These are phyloP conservation scores for Stagonosporopsis rhizophila DNA, from an alignment of 2,329 filamentous ascomycete genomes.

Conservation along the genomic window DNA sequence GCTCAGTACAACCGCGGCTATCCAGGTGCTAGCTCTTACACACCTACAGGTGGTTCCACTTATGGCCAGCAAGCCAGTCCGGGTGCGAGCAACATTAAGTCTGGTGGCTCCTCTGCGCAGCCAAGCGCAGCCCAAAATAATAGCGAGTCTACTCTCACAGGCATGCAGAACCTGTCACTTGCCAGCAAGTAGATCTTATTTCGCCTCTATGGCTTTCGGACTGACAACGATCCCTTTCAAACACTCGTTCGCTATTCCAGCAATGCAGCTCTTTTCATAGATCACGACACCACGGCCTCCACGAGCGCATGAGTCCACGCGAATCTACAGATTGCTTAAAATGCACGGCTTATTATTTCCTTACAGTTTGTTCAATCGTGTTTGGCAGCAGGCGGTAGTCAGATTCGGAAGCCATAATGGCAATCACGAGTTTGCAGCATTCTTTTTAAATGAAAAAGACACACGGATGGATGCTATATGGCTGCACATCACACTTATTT, in stretches of 20 bases:
- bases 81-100: conserved; percentile 7
- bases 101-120: background rate
- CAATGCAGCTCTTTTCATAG: background rate
- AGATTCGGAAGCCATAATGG: background rate
- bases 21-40: conserved; percentile 20
- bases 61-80: conserved; percentile 26
- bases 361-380: background rate
- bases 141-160: conserved; percentile 24
- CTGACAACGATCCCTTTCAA: background rate
- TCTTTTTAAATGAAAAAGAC: background rate
- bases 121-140: conserved; percentile 18
- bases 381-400: background rate
- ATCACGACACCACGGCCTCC: conserved; percentile 9
- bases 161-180: conserved; percentile 39
- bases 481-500: conserved; percentile 3
- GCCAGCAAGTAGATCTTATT: conserved; percentile 23
- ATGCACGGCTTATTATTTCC: background rate
- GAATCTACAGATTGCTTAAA: background rate
- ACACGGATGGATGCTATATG: conserved; percentile 3
- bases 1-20: conserved; percentile 37
- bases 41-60: conserved; percentile 23
- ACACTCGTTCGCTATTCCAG: background rate
- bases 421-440: conserved; percentile 1
- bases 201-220: background rate
- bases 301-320: background rate